phyloP scores from a whole-genome alignment of 2,329 filamentous ascomycete species.

The Aspergillus terreus region DNA sequence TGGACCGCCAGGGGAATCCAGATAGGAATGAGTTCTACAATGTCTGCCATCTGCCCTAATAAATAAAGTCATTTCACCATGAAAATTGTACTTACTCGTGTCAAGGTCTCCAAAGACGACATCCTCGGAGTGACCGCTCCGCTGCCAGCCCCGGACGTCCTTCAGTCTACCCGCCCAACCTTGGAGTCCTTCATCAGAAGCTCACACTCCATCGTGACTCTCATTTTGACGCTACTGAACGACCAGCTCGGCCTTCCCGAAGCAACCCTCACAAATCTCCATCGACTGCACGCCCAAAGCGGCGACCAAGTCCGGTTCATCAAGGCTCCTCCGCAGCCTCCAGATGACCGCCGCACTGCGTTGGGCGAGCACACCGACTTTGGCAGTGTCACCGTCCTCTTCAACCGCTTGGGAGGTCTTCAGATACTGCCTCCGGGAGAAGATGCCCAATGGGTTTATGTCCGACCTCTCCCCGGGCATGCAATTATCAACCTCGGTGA shows the following conservation, averaged over 20 bases:
- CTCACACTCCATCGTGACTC: conserved; percentile 44
- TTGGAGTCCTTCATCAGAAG: conserved; percentile 44
- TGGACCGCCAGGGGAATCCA: conserved; percentile 47
- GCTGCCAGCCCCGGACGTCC: conserved; percentile 42
- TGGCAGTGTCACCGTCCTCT: conserved; percentile 53
- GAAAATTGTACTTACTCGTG: background rate
- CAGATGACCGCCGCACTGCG: conserved; percentile 40
- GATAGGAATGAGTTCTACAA: conserved; percentile 57
- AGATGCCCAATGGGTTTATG: conserved; percentile 49
- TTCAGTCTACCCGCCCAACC: conserved; percentile 33
- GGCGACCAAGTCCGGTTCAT: conserved; percentile 56
- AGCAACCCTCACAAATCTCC: conserved; percentile 44
- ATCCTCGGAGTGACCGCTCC: conserved; percentile 39
- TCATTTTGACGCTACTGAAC: conserved; percentile 46
- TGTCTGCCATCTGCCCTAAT: conserved; percentile 25
- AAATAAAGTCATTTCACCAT: too few relatives aligned
- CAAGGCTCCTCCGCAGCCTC: conserved; percentile 46
- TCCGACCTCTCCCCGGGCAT: conserved; percentile 49
- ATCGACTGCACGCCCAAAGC: conserved; percentile 40
- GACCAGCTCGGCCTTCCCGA: conserved; percentile 40
- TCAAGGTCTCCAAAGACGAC: conserved; percentile 51
- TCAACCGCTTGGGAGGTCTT: conserved; percentile 54
- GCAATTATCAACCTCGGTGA: conserved; percentile 45
- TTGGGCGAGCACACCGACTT: conserved; percentile 57
- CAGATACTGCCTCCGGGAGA: conserved; percentile 47